Conservation (phyloP, 2,329 filamentous ascomycete species). For the Fragosphaeria purpurea region DNA sequence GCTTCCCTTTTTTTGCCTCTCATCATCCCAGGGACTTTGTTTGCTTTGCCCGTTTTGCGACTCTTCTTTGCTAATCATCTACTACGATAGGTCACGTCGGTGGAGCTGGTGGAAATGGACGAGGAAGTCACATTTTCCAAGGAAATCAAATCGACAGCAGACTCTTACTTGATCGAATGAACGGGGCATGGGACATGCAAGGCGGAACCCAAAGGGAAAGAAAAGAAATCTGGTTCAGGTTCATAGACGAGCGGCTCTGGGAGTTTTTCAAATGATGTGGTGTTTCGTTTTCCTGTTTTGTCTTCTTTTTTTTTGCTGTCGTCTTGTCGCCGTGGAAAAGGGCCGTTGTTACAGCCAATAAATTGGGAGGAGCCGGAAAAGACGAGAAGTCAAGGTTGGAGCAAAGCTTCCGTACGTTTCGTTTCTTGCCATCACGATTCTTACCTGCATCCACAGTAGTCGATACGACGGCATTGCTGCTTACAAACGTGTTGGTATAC, state of each 20-base stretch:
- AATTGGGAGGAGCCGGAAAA: too few species aligned
- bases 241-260: constrained; percentile 2
- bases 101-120: constrained; percentile 62
- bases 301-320: background rate
- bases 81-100: constrained; percentile 47
- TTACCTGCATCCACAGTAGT: too few species aligned
- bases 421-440: too few species aligned
- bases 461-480: too few species aligned
- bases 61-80: background rate
- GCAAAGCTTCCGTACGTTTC: too few species aligned
- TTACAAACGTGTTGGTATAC: too few species aligned
- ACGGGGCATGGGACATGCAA: background rate
- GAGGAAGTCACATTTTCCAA: constrained; percentile 77
- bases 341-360: too few species aligned
- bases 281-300: background rate
- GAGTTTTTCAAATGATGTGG: background rate
- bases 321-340: background rate
- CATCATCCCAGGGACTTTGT: too few species aligned
- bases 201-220: background rate
- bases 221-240: background rate
- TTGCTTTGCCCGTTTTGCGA: too few species aligned
- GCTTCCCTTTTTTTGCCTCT: background rate
- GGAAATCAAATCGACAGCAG: constrained; percentile 66
- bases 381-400: too few species aligned
- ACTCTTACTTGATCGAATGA: constrained; percentile 68